Base-by-base conservation (phyloP, 495 filamentous ascomycete genomes). In the Hyaloscypha bicolor region DNA sequence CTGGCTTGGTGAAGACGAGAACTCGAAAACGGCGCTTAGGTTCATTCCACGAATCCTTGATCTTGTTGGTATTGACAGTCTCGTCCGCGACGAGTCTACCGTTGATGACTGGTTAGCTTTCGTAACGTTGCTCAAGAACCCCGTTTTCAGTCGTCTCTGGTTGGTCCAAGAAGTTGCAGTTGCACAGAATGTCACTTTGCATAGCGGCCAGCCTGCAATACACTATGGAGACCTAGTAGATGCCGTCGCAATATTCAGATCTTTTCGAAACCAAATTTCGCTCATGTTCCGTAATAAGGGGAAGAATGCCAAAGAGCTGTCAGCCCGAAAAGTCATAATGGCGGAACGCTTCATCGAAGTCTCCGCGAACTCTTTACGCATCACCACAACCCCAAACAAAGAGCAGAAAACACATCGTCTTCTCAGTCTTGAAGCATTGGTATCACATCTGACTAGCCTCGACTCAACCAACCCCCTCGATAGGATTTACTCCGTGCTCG, bases 101-200 rank as follows among this genome's bases (percentile, higher is more conserved):
- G 58, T 69, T 21, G 42, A 66, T 21, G 63, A 73, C 60, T 76
- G 76, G 76, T 32, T 42, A 5, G 70, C 74, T 5, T 62, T 78
- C 29, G 58, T 75, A 55, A 29, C 56, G 48, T 65, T 79, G 2
- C 75, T 79, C 72, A 73, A 70, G 37, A 62, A 75, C 8, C 33
- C 55, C 3, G 76, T 74, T 71, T 79, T 79, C 45, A 71, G 70
- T 19, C 72, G 76, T 0, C 71, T 75, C 0, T 77, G 76, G 76
- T 71, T 77, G n/a, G 64, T 79, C 4, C 77, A 80, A 62, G 78
- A 80, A 55, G 73, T 79, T 29, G 75, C 77, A 3, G 62, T 79
- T 31, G 74, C 78, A 4, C 65, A 64, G 29, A 62, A 70, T 16
- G 75, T 71, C 21, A 74, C 62, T 9, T 33, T 78, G 14, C 69